phyloP scores from a whole-genome alignment of 306 rosid genomes.

The Sechiopsis laciniata region DNA sequence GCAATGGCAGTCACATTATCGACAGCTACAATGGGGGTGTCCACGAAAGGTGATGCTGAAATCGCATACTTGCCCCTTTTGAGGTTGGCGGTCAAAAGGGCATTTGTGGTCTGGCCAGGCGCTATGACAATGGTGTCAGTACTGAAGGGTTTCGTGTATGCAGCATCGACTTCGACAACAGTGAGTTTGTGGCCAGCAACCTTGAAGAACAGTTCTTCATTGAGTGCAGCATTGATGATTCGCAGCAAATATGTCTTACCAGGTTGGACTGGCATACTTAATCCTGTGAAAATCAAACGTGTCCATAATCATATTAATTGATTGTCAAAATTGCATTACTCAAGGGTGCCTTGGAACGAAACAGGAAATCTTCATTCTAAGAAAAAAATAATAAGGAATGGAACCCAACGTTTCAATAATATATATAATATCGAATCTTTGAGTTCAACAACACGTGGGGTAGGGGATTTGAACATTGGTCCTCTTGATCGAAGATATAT shows the following conservation, averaged over 20 bases:
- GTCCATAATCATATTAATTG: background rate
- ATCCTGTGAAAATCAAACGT: constrained; percentile 33
- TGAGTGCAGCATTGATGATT: constrained; percentile 53
- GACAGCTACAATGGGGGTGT: constrained; percentile 40
- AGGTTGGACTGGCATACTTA: constrained; percentile 37
- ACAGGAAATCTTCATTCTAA: too few species aligned
- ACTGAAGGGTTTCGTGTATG: constrained; percentile 67
- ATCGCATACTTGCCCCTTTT: constrained; percentile 46
- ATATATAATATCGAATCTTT: too few species aligned
- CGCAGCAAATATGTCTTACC: constrained; percentile 61
- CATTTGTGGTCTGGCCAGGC: constrained; percentile 88
- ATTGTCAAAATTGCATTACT: background rate
- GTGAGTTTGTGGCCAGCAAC: constrained; percentile 64
- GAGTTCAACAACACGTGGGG: too few species aligned
- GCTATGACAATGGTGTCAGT: constrained; percentile 61
- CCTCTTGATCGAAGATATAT: too few species aligned
- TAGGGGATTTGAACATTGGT: too few species aligned
- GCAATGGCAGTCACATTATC: constrained; percentile 65
- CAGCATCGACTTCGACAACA: constrained; percentile 75
- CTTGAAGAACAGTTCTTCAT: constrained; percentile 46
- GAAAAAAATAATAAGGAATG: too few species aligned
- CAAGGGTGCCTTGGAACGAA: background rate
- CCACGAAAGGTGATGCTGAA: constrained; percentile 74
- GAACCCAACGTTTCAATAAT: too few species aligned
- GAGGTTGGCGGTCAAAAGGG: constrained; percentile 44